Base-by-base conservation (phyloP, 1,139 yeast species). In the Kodamaea suecica region DNA sequence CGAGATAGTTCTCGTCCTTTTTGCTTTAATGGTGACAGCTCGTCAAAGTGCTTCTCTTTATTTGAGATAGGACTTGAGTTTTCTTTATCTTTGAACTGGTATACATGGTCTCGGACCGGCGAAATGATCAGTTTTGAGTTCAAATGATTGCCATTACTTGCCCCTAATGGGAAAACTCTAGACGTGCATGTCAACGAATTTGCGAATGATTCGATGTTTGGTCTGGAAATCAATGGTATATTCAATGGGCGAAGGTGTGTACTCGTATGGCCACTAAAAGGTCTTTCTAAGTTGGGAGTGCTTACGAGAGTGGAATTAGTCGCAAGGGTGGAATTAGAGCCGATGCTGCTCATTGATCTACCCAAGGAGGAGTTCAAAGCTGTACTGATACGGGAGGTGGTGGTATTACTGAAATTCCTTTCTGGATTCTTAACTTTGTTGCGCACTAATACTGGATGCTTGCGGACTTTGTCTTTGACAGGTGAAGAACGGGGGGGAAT, bases 1-100 rank as follows among this genome's bases (percentile, higher is more conserved):
- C 43, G 17, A 17, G 36, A 17, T 26, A 47, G 50, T 3, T 42
- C 43, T 16, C 46, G 44, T 24, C 42, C 46, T 27, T 24, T 42
- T 35, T 32, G 33, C 27, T 52, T 55, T 7, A 53, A 45, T 1
- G 62, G 62, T 0, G 63, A 55, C 12, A 55, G 38, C 25, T 54
- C 56, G 17, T 32, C 25, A 15, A 34, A 28, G 7, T 11, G 23
- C 24, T 25, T 31, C 5, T 12, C 19, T n/a, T 23, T 21, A 5
- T 13, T 9, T 16, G 10, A 12, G 11, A 28, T 8, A 14, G 36
- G 26, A 27, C 29, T 16, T 9, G 28, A 25, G 28, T 33, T 33
- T 14, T 33, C 31, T 25, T 29, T 27, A 14, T 31, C 32, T 11
- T 19, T n/a, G 6, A 20, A 17, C 13, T 10, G n/a, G n/a, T 15